These are phyloP conservation scores for Malassezia yamatoensis DNA, from an alignment of 1,284 basidiomycete species.

Conservation along the genomic window DNA sequence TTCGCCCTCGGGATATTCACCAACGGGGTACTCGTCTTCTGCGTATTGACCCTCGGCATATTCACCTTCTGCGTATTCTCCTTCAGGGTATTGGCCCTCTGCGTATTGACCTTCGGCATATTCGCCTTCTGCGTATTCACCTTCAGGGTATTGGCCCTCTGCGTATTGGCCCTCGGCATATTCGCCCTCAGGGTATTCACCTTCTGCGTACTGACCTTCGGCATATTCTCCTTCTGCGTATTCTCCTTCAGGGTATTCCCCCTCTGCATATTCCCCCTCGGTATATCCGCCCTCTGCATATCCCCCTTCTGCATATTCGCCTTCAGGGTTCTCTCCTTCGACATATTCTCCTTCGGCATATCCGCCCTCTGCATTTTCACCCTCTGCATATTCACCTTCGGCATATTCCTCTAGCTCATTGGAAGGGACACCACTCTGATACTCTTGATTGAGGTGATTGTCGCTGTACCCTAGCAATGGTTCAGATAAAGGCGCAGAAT, in stretches of 20 bases:
- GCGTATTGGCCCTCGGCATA: constrained; percentile 1
- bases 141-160: constrained; percentile 4
- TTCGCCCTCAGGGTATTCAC: constrained; percentile 3
- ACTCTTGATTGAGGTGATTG: constrained; percentile 4
- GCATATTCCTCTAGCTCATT: neutral
- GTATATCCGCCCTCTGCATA: neutral
- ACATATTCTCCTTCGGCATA: neutral
- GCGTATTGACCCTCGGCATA: constrained; percentile 3
- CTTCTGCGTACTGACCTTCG: constrained; percentile 5
- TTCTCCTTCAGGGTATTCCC: constrained; percentile 3
- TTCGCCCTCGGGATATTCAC: neutral
- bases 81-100: neutral
- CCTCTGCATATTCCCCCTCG: constrained; percentile 2
- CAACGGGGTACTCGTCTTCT: constrained; percentile 1
- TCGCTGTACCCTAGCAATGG: neutral
- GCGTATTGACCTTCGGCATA: neutral
- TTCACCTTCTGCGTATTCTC: neutral
- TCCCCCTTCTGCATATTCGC: neutral
- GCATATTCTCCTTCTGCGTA: constrained; percentile 5
- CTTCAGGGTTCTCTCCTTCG: neutral
- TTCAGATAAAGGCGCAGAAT: constrained; percentile 9
- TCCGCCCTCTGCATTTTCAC: constrained; percentile 6
- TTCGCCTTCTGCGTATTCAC: constrained; percentile 2
- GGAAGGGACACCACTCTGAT: neutral
- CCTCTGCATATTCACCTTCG: neutral